phyloP scores from a whole-genome alignment of 2,329 filamentous ascomycete species.

The Calcarisporium arbuscula region DNA sequence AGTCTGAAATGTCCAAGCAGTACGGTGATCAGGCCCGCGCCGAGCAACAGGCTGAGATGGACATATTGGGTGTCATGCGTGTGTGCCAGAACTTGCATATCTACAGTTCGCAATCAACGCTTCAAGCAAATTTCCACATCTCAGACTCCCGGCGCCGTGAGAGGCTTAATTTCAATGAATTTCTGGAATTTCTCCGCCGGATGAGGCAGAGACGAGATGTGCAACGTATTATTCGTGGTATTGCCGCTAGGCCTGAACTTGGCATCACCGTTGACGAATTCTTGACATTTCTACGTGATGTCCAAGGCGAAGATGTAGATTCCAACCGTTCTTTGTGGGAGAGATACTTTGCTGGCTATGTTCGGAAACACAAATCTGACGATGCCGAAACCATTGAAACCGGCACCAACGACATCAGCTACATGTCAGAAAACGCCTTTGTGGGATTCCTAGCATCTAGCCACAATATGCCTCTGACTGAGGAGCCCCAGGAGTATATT shows the following conservation, averaged over 20 bases:
- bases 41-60: conserved; percentile 62
- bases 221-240: conserved; percentile 60
- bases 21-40: conserved; percentile 45
- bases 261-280: conserved; percentile 72
- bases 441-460: conserved; percentile 70
- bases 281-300: conserved; percentile 62
- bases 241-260: conserved; percentile 50
- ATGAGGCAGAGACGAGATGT: conserved; percentile 84
- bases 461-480: conserved; percentile 61
- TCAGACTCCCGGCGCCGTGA: conserved; percentile 61
- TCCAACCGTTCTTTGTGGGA: conserved; percentile 62
- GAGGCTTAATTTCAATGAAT: conserved; percentile 70
- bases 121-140: conserved; percentile 67
- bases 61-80: conserved; percentile 71
- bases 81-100: conserved; percentile 89
- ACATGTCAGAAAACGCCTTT: conserved; percentile 75
- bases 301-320: conserved; percentile 72
- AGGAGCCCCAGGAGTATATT: conserved; percentile 52
- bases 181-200: conserved; percentile 73
- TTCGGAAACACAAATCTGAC: conserved; percentile 50
- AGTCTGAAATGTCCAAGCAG: conserved; percentile 70
- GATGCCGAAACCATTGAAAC: conserved; percentile 36
- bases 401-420: conserved; percentile 36
- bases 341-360: conserved; percentile 63
- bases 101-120: conserved; percentile 70